Base-by-base conservation (phyloP, 129 eudicot genomes). In the Artemisia annua region DNA sequence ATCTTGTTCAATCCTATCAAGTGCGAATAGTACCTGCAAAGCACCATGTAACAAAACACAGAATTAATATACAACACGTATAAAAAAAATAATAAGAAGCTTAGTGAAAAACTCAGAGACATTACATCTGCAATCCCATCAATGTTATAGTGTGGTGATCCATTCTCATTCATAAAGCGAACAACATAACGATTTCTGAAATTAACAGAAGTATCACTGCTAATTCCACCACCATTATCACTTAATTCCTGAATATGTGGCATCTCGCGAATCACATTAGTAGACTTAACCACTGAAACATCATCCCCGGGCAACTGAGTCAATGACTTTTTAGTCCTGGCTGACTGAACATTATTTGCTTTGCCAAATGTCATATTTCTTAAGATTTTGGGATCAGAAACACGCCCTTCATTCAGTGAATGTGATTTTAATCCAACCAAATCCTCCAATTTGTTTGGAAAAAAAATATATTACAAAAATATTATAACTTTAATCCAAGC, bases 91-190 rank as follows among this genome's bases (percentile, higher is more conserved):
- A 39, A 66, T 4, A 65, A 16, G 10, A 20, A 44, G 17, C 22
- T 17, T 48, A 12, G 60, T 53, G 48, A 48, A 3, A 64, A 48
- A 71, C 62, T 48, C n/a, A 59, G 49, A 62, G 46, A 63, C 65
- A 28, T 69, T 88, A 92, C 98, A 91, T 92, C 96, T 28, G 91
- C 96, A 67, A 87, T 75, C 66, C 89, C 91, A 67, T 81, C 89
- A 64, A 87, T 79, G 82, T 81, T 81, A 78, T 82, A 81, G 11
- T 77, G 81, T 16, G 67, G 79, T 11, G 83, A 55, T 53, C 83
- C 74, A 63, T 85, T 85, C 66, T 79, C 85, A 79, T 74, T 85
- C 86, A 76, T 63, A 28, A 78, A 80, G 61, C 76, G 86, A n/a
- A 82, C 64, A 75, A 70, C 39, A 6, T 84, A 80, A 66, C 26